Evolutionary conservation across 176 grass and related monocot species (phyloP), one percentile per base, ranked within the genome.

Genomic region (Pontederia crassipes): DNA sequence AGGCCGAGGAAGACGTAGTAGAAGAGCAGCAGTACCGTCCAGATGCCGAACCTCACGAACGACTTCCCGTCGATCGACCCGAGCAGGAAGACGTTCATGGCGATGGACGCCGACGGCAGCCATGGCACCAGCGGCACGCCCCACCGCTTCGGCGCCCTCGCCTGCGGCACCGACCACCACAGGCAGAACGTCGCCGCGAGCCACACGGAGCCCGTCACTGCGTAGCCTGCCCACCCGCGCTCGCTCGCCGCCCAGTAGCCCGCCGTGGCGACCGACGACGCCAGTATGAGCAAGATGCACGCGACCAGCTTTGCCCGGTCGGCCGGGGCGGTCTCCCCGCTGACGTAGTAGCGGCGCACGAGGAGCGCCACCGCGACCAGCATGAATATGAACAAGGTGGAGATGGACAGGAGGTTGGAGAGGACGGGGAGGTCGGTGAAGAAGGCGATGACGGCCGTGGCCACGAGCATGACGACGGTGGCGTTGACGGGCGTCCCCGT

Each of bases 1-100:
- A 95, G 79, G 1, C 93, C 93, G n/a, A 98, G 35, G 57, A 92
- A 83, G 50, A 98, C 48, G 84, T 98, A 98, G 77, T 98, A 92
- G 0, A 88, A 49, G 27, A 98, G 69, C 65, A 92, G 80, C 48
- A 54, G 40, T 3, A 8, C 66, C 14, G 76, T 83, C 93, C 93
- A 98, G 46, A 86, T 24, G 16, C 81, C 84, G 72, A 98, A 98
- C 55, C 87, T 55, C 67, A 66, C 58, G 72, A 88, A 98, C 8
- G 93, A 98, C 32, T 74, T 80, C 52, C 40, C 5, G 73, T 98
- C 87, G 68, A 98, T 98, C 64, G 93, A 98, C 0, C 93, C 93
- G 4, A 98, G 78, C 57, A 98, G 72, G 76, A 98, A 98, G 11
- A 98, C 47, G 64, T 92, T 98, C 54, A 98, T 79, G 68, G 78